These are phyloP conservation scores for Eimeria nieschulzi DNA, from an alignment of 169 alveolate species.

Conservation along the genomic window DNA sequence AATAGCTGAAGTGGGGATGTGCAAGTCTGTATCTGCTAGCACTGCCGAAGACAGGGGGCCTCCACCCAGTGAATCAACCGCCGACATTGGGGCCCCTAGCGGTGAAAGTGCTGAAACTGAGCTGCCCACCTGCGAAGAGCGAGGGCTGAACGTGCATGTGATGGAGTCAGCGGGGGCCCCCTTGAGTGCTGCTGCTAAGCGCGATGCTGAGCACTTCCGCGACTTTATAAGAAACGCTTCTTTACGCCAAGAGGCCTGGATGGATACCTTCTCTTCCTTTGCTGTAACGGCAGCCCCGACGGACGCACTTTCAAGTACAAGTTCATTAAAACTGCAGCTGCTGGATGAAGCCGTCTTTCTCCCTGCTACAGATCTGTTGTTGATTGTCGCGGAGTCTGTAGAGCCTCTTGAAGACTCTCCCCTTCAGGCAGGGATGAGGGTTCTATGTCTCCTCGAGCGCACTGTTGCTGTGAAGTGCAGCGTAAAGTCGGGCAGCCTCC, in stretches of 20 bases:
- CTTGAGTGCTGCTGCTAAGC: neutral
- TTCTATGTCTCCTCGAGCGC: slow-evolving; percentile 31
- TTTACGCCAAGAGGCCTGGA: slow-evolving; percentile 14
- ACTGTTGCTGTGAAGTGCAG: slow-evolving; percentile 15
- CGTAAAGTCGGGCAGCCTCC: slow-evolving; percentile 4
- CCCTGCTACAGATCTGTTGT: slow-evolving; percentile 15
- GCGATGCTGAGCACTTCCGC: neutral
- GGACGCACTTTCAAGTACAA: neutral
- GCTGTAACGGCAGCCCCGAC: slow-evolving; percentile 20
- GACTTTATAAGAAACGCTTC: neutral
- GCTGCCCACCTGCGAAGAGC: neutral
- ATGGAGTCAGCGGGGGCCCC: neutral
- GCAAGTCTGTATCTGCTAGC: neutral
- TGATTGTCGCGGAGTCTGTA: slow-evolving; percentile 20
- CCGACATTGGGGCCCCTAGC: neutral
- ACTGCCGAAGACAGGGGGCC: neutral
- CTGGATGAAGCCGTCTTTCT: slow-evolving; percentile 26
- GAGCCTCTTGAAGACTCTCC: neutral
- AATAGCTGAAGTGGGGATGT: neutral
- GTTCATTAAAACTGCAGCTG: neutral
- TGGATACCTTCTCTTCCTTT: slow-evolving; percentile 8
- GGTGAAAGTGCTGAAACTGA: neutral
- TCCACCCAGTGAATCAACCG: neutral
- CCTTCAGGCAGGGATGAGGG: slow-evolving; percentile 1
- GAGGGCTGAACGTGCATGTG: neutral